Evolutionary conservation across 345 rosid species (phyloP).

Genomic region (Citrus sp.): DNA sequence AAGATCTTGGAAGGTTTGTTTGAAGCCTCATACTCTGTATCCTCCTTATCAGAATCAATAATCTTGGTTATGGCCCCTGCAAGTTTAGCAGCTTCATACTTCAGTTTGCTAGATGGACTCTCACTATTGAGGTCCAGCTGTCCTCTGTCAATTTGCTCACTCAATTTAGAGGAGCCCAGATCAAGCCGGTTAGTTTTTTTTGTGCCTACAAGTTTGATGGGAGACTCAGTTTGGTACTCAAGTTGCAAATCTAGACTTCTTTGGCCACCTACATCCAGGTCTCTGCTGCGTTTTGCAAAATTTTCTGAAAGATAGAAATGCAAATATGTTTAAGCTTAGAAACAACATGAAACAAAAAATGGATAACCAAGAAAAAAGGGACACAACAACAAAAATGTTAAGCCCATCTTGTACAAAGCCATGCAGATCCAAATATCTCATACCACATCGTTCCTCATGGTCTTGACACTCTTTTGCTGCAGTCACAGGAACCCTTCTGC

Average conservation of each 20-base stretch:
- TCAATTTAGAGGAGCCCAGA: conserved; percentile 21
- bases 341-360: not conserved
- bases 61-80: conserved; percentile 14
- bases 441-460: conserved; percentile 34
- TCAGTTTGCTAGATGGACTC: conserved; percentile 26
- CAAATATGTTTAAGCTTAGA: not conserved
- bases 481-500: conserved; percentile 26
- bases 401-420: not conserved
- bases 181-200: conserved; percentile 34
- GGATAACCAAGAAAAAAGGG: not conserved
- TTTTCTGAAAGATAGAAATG: conserved; percentile 32
- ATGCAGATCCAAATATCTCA: conserved; percentile 3
- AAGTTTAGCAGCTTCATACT: conserved; percentile 26
- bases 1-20: conserved; percentile 26
- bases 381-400: not conserved
- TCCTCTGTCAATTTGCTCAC: conserved; percentile 29
- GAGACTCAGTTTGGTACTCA: conserved; percentile 35
- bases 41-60: conserved; percentile 24
- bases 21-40: conserved; percentile 30
- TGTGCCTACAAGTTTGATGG: conserved; percentile 12
- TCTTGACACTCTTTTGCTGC: conserved; percentile 20
- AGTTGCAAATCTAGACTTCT: conserved; percentile 34
- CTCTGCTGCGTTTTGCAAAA: conserved; percentile 33
- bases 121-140: conserved; percentile 33
- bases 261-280: conserved; percentile 33